Evolutionary conservation across 169 alveolate species (phyloP).

Genomic region (Miamiensis avidus): DNA sequence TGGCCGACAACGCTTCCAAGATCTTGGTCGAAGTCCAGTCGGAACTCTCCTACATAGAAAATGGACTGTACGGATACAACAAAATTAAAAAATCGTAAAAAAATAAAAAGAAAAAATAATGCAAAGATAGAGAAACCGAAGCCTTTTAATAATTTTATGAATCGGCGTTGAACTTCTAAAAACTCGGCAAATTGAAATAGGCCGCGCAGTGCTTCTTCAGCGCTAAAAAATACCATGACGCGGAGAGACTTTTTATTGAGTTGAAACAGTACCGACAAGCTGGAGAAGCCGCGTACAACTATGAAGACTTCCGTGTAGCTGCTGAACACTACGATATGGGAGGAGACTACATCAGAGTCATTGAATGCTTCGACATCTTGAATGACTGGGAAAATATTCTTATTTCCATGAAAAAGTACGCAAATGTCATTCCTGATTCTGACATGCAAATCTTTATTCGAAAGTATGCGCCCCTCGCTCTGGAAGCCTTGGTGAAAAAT

Average conservation of each 20-base stretch:
- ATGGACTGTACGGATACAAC: slow-evolving; percentile 1
- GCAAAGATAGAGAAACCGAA: not conserved
- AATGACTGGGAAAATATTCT: slow-evolving; percentile 53
- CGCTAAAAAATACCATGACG: slow-evolving; percentile 39
- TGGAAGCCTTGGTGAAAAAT: slow-evolving; percentile 47
- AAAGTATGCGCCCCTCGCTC: slow-evolving; percentile 60
- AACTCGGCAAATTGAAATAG: slow-evolving; percentile 34
- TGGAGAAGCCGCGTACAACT: slow-evolving; percentile 38
- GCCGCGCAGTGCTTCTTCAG: slow-evolving; percentile 63
- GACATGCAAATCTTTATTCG: slow-evolving; percentile 45
- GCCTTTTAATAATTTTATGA: slow-evolving; percentile 31
- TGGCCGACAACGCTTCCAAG: slow-evolving; percentile 50
- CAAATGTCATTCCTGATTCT: slow-evolving; percentile 34
- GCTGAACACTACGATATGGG: slow-evolving; percentile 49
- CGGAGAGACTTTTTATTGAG: not conserved
- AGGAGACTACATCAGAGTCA: slow-evolving; percentile 44
- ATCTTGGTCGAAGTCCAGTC: not conserved
- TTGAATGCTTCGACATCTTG: slow-evolving; percentile 55
- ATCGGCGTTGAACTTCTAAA: slow-evolving; percentile 48
- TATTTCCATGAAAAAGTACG: slow-evolving; percentile 33
- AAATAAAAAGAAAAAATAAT: not conserved
- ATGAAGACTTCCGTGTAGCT: slow-evolving; percentile 37
- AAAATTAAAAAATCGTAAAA: not conserved
- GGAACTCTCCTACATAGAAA: slow-evolving; percentile 6
- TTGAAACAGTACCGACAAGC: slow-evolving; percentile 25